Evolutionary conservation across 2,329 filamentous ascomycete genomes (phyloP).

Genomic region (Tolypocladium inflatum): DNA sequence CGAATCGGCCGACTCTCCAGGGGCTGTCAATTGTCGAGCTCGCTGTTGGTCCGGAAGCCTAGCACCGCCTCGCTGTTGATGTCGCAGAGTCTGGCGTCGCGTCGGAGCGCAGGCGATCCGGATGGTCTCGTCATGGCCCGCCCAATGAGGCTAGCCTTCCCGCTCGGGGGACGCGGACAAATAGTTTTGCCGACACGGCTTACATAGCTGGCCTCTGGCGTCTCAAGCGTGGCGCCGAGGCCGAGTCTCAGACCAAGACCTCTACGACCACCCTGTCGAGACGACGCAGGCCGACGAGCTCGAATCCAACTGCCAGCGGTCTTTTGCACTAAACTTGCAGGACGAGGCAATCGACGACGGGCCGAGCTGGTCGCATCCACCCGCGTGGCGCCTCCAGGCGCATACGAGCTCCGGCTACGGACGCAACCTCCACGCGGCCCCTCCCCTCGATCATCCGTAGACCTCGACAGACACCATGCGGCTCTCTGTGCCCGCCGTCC

Average conservation of each 20-base stretch:
- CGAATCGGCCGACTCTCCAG: neutral
- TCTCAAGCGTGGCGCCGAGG: neutral
- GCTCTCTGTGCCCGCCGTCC: slow-evolving; percentile 15
- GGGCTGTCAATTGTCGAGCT: neutral
- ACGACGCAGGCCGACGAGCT: neutral
- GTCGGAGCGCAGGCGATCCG: slow-evolving; percentile 14
- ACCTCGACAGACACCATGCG: slow-evolving; percentile 14
- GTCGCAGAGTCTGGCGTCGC: neutral
- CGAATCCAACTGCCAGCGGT: neutral
- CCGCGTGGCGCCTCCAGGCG: neutral
- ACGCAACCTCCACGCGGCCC: neutral
- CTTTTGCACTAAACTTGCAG: neutral
- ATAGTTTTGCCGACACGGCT: slow-evolving; percentile 5
- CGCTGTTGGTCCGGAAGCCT: neutral
- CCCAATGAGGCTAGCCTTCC: slow-evolving; percentile 1
- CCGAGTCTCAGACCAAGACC: neutral
- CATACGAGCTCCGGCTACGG: neutral
- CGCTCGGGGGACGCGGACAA: slow-evolving; percentile 5
- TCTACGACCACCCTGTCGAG: neutral
- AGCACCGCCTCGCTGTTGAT: neutral
- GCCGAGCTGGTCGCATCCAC: neutral
- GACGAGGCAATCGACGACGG: neutral
- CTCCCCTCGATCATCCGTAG: neutral
- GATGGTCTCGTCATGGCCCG: slow-evolving; percentile 12
- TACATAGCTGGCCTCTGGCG: neutral